Evolutionary conservation across 371 early-diverging fungal genomes (phyloP).

Genomic region (Mucor racemosus): DNA sequence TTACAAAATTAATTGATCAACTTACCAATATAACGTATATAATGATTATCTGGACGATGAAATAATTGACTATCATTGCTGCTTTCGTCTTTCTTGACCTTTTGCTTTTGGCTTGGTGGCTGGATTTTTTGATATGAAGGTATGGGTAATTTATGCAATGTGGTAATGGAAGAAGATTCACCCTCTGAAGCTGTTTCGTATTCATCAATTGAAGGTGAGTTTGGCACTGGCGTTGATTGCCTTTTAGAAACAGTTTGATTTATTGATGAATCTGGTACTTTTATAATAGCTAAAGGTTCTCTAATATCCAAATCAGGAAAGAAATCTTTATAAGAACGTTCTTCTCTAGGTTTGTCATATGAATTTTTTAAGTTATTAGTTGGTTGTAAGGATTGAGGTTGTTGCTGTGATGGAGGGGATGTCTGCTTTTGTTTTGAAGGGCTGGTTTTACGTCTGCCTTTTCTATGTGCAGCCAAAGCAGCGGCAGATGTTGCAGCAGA

Average conservation of each 20-base stretch:
- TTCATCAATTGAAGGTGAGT: constrained; percentile 17
- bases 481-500: too few species aligned
- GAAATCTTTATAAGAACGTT: constrained; percentile 78
- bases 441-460: constrained; percentile 25
- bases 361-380: neutral
- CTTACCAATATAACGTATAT: constrained; percentile 61
- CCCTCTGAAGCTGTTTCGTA: constrained; percentile 14
- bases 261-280: neutral
- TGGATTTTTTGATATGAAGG: constrained; percentile 13
- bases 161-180: neutral
- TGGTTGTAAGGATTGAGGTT: neutral
- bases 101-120: neutral
- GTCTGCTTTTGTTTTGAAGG: neutral
- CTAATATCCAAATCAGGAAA: constrained; percentile 79
- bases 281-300: constrained; percentile 53
- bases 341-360: constrained; percentile 73
- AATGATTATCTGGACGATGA: constrained; percentile 60
- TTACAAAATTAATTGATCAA: neutral
- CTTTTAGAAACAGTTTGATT: neutral
- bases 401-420: neutral
- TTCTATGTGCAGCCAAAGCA: constrained; percentile 1
- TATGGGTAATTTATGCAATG: constrained; percentile 11
- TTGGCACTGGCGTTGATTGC: neutral
- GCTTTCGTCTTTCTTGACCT: neutral
- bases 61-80: constrained; percentile 4